Conservation (phyloP, 192 early-diverging fungal genomes). For the Kickxella alabastrina region DNA sequence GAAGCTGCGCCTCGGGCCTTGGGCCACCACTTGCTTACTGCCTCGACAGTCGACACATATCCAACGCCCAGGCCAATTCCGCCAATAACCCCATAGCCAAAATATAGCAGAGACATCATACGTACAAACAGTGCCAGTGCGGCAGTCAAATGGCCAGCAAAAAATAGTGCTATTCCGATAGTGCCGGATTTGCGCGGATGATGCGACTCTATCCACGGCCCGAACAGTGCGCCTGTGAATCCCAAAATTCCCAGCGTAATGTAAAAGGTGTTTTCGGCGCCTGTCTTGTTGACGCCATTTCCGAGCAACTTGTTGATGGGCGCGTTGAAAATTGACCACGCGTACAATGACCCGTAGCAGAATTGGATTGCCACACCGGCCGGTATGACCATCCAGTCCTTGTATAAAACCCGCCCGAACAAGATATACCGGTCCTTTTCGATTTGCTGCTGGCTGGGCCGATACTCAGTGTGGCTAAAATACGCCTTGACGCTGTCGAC, state of each 20-base stretch:
- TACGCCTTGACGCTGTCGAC: constrained; percentile 24
- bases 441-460: constrained; percentile 20
- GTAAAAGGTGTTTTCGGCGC: constrained; percentile 61
- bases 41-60: constrained; percentile 62
- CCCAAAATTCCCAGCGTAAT: constrained; percentile 60
- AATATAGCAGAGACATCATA: constrained; percentile 58
- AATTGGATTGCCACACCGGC: constrained; percentile 60
- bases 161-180: constrained; percentile 52
- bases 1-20: constrained; percentile 56
- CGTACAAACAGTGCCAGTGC: constrained; percentile 54
- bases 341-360: constrained; percentile 62
- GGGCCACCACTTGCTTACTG: constrained; percentile 64
- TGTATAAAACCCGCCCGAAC: constrained; percentile 51
- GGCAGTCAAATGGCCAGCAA: constrained; percentile 54
- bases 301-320: constrained; percentile 53
- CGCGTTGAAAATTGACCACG: constrained; percentile 63
- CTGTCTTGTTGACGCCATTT: constrained; percentile 25
- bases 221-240: constrained; percentile 53
- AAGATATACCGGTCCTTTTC: constrained; percentile 41
- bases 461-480: constrained; percentile 49
- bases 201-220: constrained; percentile 60
- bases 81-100: constrained; percentile 63
- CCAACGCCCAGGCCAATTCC: constrained; percentile 60
- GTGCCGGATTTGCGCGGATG: constrained; percentile 53
- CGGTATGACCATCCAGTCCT: constrained; percentile 57